A percentile compares a stretch with the other conserved stretches of the same genome.
Evolutionary conservation across 2,329 filamentous ascomycete genomes (phyloP).

Genomic region (Fusarium domesticum): DNA sequence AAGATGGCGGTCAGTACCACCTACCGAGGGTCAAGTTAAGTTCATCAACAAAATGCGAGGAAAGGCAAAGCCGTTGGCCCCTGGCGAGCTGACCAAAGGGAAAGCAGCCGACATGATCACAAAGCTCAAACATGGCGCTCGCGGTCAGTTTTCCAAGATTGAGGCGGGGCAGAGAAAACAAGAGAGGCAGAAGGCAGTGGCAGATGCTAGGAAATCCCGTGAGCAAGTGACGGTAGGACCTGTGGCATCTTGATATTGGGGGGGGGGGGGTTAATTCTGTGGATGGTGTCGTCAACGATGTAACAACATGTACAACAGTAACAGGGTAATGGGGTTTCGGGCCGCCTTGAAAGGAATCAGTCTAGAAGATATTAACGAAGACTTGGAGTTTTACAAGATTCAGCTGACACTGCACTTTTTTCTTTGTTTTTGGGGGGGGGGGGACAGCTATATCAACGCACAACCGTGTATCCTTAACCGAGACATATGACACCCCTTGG

Average conservation of each 20-base stretch:
- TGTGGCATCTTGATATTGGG: slow-evolving; percentile 21
- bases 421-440: not conserved
- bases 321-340: slow-evolving; percentile 3
- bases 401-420: not conserved
- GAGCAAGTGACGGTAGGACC: slow-evolving; percentile 58
- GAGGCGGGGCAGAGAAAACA: slow-evolving; percentile 52
- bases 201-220: slow-evolving; percentile 42
- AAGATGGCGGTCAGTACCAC: slow-evolving; percentile 66
- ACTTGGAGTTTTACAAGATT: not conserved
- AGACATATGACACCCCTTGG: not conserved
- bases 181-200: slow-evolving; percentile 36
- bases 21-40: slow-evolving; percentile 63
- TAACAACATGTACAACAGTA: slow-evolving; percentile 17
- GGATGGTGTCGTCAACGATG: slow-evolving; percentile 4
- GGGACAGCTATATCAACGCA: not conserved
- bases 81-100: slow-evolving; percentile 68
- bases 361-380: slow-evolving; percentile 8
- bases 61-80: slow-evolving; percentile 50
- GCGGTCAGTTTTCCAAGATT: slow-evolving; percentile 56
- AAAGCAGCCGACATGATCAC: slow-evolving; percentile 88
- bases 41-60: slow-evolving; percentile 66
- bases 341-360: slow-evolving; percentile 5
- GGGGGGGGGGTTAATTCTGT: slow-evolving; percentile 6
- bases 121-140: slow-evolving; percentile 80
- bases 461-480: too few relatives aligned